Evolutionary conservation across 108 stramenopile species (phyloP).

Genomic region (Hondaea fermentalgiana): DNA sequence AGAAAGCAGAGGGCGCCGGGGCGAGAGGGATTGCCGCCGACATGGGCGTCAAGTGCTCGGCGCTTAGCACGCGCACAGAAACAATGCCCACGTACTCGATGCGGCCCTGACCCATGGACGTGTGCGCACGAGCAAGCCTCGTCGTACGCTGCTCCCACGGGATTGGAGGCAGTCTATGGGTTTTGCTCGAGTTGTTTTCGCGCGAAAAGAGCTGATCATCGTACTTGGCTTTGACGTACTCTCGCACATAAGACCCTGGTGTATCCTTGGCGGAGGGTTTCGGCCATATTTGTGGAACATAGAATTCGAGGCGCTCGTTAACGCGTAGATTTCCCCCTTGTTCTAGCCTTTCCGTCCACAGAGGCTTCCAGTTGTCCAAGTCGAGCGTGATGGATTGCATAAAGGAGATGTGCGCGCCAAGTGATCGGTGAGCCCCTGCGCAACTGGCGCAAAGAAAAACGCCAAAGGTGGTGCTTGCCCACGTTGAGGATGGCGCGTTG

Average conservation of each 20-base stretch:
- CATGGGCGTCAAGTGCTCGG: background rate
- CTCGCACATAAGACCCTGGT: background rate
- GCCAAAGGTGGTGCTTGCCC: constrained; percentile 42
- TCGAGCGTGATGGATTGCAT: constrained; percentile 12
- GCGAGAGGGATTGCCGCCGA: background rate
- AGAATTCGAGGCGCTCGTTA: background rate
- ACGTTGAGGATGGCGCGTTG: constrained; percentile 25
- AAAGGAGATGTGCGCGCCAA: constrained; percentile 48
- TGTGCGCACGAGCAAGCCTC: background rate
- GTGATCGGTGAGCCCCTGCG: constrained; percentile 41
- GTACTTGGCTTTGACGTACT: background rate
- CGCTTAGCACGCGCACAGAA: background rate
- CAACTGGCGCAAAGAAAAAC: constrained; percentile 49
- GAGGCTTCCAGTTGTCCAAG: background rate
- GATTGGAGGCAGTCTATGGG: background rate
- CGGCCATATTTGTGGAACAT: background rate
- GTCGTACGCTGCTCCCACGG: background rate
- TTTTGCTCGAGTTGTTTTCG: background rate
- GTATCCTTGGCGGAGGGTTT: background rate
- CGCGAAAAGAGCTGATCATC: background rate
- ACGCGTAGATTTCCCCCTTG: background rate
- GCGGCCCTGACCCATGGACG: background rate
- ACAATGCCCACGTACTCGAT: constrained; percentile 1
- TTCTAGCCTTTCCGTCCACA: background rate
- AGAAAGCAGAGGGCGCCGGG: background rate